Evolutionary conservation across 2,329 filamentous ascomycete genomes (phyloP).

Genomic region (Monosporascus ibericus): DNA sequence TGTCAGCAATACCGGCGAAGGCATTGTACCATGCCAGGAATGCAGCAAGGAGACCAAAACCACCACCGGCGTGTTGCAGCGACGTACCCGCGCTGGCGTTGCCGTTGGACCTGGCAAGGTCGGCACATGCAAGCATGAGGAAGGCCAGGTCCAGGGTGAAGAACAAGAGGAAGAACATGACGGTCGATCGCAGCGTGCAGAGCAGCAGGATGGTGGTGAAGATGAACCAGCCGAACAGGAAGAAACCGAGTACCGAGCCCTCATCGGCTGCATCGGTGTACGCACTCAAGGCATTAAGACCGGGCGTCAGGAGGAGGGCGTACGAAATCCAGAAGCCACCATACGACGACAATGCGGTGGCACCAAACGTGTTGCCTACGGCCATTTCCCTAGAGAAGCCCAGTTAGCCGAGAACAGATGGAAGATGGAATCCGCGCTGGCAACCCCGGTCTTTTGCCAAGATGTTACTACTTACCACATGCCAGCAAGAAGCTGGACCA

Average conservation of each 20-base stretch:
- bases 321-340: slow-evolving; percentile 80
- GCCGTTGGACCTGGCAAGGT: slow-evolving; percentile 50
- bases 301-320: slow-evolving; percentile 63
- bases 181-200: slow-evolving; percentile 69
- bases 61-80: slow-evolving; percentile 65
- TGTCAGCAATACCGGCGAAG: slow-evolving; percentile 71
- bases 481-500: slow-evolving; percentile 73
- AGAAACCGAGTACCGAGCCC: slow-evolving; percentile 64
- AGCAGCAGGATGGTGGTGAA: slow-evolving; percentile 71
- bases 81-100: slow-evolving; percentile 35
- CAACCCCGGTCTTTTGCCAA: background rate
- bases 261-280: slow-evolving; percentile 40
- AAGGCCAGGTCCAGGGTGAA: slow-evolving; percentile 72
- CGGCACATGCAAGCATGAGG: slow-evolving; percentile 62
- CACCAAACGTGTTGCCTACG: slow-evolving; percentile 81
- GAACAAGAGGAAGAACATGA: slow-evolving; percentile 75
- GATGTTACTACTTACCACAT: slow-evolving; percentile 63
- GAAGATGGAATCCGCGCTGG: background rate
- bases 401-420: slow-evolving; percentile 1
- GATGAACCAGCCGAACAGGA: slow-evolving; percentile 77
- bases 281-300: slow-evolving; percentile 51
- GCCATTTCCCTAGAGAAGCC: slow-evolving; percentile 65
- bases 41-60: slow-evolving; percentile 74
- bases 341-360: slow-evolving; percentile 73
- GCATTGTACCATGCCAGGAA: slow-evolving; percentile 87